A percentile compares a stretch with the other conserved stretches of the same genome.
phyloP scores from a whole-genome alignment of 2,329 filamentous ascomycete species.

The Penicillium brasilianum region DNA sequence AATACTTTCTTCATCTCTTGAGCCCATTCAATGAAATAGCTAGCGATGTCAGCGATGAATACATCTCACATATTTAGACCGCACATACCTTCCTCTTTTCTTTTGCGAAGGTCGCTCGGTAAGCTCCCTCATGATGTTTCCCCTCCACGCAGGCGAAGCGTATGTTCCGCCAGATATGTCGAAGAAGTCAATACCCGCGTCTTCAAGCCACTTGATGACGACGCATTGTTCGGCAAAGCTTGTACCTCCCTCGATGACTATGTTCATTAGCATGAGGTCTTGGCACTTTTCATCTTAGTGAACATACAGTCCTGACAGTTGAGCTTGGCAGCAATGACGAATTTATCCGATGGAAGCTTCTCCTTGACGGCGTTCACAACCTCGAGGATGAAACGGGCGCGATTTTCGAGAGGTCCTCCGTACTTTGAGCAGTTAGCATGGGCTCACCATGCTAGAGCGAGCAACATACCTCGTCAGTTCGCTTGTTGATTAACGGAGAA shows the following conservation, averaged over 20 bases:
- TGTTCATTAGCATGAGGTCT: not conserved
- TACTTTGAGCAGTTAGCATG: conserved; percentile 15
- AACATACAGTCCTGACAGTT: conserved; percentile 26
- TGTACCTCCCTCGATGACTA: conserved; percentile 28
- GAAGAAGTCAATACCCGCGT: conserved; percentile 31
- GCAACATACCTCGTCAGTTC: conserved; percentile 17
- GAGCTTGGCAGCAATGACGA: conserved; percentile 26
- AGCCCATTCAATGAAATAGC: conserved; percentile 29
- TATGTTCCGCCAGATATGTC: conserved; percentile 31
- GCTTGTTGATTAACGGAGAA: conserved; percentile 25
- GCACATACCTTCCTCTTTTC: conserved; percentile 20
- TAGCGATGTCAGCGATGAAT: not conserved
- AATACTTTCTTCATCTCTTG: conserved; percentile 27
- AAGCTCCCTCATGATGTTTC: conserved; percentile 18
- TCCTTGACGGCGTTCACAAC: conserved; percentile 26
- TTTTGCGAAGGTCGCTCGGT: conserved; percentile 23
- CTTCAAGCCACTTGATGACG: conserved; percentile 32
- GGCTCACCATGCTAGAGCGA: not conserved
- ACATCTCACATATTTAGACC: not conserved
- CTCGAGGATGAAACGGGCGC: conserved; percentile 29
- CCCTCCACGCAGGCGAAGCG: conserved; percentile 28
- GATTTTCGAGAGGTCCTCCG: conserved; percentile 28
- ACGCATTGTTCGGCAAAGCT: conserved; percentile 29
- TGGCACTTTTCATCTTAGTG: too few relatives aligned
- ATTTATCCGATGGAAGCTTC: conserved; percentile 20